Percentiles rank a stretch among this genome's conserved stretches.
Evolutionary conservation across 2,329 filamentous ascomycete species (phyloP).

Genomic region (Apiospora marii): DNA sequence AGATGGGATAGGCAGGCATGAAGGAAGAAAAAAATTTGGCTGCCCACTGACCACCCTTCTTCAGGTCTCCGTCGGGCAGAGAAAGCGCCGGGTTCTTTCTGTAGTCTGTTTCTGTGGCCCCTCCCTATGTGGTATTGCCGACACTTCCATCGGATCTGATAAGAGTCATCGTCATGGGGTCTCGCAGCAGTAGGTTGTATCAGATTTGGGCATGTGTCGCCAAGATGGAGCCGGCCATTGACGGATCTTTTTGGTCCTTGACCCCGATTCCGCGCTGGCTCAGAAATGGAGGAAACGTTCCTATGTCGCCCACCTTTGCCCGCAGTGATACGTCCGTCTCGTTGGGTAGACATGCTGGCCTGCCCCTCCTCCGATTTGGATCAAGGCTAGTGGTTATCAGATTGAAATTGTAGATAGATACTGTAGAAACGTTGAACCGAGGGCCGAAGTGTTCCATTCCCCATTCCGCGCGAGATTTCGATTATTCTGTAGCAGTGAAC

Average conservation of each 20-base stretch:
- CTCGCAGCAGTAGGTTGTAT: background rate
- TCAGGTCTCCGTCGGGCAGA: background rate
- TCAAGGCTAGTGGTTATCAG: slow-evolving; percentile 6
- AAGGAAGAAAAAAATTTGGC: background rate
- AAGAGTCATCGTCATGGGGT: slow-evolving; percentile 17
- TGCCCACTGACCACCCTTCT: too few relatives aligned
- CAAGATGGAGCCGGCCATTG: slow-evolving; percentile 12
- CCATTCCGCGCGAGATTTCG: background rate
- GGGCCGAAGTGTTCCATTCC: background rate
- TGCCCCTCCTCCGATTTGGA: background rate
- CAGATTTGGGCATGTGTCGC: slow-evolving; percentile 8
- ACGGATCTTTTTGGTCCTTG: background rate
- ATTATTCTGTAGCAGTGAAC: background rate
- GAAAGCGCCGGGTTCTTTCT: background rate
- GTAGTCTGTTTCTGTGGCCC: background rate
- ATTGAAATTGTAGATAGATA: background rate
- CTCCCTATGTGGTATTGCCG: background rate
- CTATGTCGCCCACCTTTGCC: background rate
- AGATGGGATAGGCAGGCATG: background rate
- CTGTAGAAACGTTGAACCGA: background rate
- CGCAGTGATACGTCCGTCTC: background rate
- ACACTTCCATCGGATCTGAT: slow-evolving; percentile 21
- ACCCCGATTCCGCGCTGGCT: background rate
- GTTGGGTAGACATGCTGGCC: background rate
- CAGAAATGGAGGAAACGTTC: background rate